Percentiles rank a stretch among this genome's conserved stretches.
phyloP scores from a whole-genome alignment of 352 stramenopile species.

The Pythium rhizo-oryzae region DNA sequence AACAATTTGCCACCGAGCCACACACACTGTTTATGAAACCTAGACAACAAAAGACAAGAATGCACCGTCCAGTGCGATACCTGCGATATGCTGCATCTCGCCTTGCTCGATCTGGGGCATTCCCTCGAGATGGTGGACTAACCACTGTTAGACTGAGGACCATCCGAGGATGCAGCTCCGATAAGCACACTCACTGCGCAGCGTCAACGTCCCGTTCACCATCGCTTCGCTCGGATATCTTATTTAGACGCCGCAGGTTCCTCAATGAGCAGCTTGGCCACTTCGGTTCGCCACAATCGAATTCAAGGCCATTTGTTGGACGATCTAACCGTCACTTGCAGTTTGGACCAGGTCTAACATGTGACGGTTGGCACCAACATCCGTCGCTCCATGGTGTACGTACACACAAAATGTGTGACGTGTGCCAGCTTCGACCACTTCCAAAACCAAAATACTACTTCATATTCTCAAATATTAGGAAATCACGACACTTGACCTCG shows the following conservation, averaged over 20 bases:
- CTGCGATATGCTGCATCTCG: slow-evolving; percentile 22
- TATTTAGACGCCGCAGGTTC: too few relatives aligned
- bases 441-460: not conserved
- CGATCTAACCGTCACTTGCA: too few relatives aligned
- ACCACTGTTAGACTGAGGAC: not conserved
- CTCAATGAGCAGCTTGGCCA: too few relatives aligned
- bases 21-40: not conserved
- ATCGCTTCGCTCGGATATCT: too few relatives aligned
- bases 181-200: slow-evolving; percentile 7
- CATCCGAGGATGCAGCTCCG: too few relatives aligned
- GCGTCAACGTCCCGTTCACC: slow-evolving; percentile 18
- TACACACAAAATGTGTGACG: slow-evolving; percentile 5
- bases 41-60: not conserved
- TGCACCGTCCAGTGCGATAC: not conserved
- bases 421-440: slow-evolving; percentile 19
- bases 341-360: too few relatives aligned
- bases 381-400: too few relatives aligned
- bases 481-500: too few relatives aligned
- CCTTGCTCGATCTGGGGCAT: slow-evolving; percentile 19
- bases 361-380: too few relatives aligned
- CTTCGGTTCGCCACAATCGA: too few relatives aligned
- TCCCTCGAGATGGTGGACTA: slow-evolving; percentile 15
- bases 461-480: not conserved
- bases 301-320: too few relatives aligned
- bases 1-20: not conserved